Conservation (phyloP, 1,284 basidiomycete genomes). For the Termitomyces sp. region DNA sequence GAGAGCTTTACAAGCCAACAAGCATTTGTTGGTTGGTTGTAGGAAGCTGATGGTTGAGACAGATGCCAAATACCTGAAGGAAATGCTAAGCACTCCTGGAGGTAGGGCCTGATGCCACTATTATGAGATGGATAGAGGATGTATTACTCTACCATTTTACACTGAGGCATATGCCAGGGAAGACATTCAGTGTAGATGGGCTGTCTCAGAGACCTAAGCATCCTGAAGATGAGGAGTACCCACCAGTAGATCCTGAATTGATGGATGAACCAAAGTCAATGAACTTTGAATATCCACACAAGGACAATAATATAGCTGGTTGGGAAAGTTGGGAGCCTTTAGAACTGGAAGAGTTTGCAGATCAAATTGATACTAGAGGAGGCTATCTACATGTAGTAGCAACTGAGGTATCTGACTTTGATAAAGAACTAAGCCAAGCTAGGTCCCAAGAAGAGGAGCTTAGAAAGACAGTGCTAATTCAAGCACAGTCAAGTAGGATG, state of each 20-base stretch:
- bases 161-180: background rate
- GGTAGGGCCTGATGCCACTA: conserved; percentile 16
- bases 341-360: background rate
- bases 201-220: background rate
- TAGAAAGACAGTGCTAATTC: no score
- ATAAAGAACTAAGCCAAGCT: no score
- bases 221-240: background rate
- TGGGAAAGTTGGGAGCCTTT: background rate
- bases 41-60: conserved; percentile 22
- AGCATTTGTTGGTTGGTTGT: conserved; percentile 25
- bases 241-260: background rate
- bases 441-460: no score
- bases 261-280: background rate
- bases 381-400: no score
- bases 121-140: conserved; percentile 18
- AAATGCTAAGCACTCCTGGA: conserved; percentile 20
- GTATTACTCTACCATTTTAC: no score
- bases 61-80: conserved; percentile 20
- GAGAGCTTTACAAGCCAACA: conserved; percentile 19
- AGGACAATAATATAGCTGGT: no score
- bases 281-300: background rate
- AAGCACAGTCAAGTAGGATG: background rate
- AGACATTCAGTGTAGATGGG: background rate
- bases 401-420: no score
- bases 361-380: background rate